Conservation (phyloP, 2,329 filamentous ascomycete species). For the Aspergillus latus region DNA sequence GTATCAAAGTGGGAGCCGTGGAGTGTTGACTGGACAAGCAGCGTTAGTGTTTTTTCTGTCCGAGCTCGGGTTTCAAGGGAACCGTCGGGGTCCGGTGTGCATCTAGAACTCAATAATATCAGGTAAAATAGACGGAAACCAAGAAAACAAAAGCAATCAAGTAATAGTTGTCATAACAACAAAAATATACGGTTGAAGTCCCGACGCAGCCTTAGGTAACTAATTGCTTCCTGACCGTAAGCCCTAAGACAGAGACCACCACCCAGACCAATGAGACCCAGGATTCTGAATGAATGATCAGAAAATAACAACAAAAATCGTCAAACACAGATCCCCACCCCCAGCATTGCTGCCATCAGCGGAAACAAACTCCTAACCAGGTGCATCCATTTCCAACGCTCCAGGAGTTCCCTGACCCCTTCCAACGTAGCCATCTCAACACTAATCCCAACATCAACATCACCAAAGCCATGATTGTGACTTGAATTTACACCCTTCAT, state of each 20-base stretch:
- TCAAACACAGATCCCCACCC: neutral
- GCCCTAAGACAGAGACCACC: neutral
- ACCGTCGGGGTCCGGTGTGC: neutral
- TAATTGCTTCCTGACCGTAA: neutral
- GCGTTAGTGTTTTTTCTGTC: neutral
- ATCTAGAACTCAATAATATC: neutral
- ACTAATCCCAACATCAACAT: neutral
- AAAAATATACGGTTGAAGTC: no score
- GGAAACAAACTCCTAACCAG: neutral
- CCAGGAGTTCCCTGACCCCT: neutral
- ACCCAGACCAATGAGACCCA: neutral
- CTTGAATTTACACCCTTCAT: neutral
- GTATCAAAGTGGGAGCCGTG: no score
- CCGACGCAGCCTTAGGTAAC: no score
- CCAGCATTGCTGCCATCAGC: neutral
- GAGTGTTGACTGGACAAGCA: neutral
- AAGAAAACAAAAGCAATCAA: neutral
- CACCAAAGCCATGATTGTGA: neutral
- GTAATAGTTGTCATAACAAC: no score
- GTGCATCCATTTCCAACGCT: constrained; percentile 4
- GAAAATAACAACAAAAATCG: neutral
- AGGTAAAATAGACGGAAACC: neutral
- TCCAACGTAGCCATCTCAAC: neutral
- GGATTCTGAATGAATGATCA: neutral
- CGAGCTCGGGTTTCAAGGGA: neutral